A percentile compares a stretch with the other conserved stretches of the same genome.
These are phyloP conservation scores for Cutaneotrichosporon dermatis DNA, from an alignment of 1,284 basidiomycete genomes.

Conservation along the genomic window DNA sequence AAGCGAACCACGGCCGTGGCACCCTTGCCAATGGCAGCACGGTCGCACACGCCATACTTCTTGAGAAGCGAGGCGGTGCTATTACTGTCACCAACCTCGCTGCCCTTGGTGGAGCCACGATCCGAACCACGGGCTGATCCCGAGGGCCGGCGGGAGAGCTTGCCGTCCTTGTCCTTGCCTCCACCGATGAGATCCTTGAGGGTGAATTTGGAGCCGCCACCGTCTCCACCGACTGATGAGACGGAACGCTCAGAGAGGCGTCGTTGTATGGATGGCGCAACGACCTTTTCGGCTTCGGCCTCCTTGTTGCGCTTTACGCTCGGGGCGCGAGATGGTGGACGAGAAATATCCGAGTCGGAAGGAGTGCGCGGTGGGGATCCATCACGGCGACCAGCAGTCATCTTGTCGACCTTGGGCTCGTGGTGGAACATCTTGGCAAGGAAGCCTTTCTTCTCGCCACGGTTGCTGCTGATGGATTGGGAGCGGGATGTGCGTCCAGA, in stretches of 20 bases:
- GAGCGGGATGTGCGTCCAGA: slow-evolving; percentile 11
- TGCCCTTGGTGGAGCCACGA: slow-evolving; percentile 43
- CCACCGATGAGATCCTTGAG: slow-evolving; percentile 71
- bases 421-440: slow-evolving; percentile 49
- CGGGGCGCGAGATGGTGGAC: slow-evolving; percentile 33
- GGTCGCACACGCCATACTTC: slow-evolving; percentile 97
- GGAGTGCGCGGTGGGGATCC: slow-evolving; percentile 41
- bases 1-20: slow-evolving; percentile 94
- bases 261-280: slow-evolving; percentile 15
- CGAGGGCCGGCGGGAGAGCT: slow-evolving; percentile 66
- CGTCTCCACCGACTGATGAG: slow-evolving; percentile 19
- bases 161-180: slow-evolving; percentile 48
- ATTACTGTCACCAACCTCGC: slow-evolving; percentile 38
- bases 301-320: slow-evolving; percentile 29
- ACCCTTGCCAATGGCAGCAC: slow-evolving; percentile 93
- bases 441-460: slow-evolving; percentile 47
- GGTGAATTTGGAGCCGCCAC: slow-evolving; percentile 64
- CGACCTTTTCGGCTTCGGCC: slow-evolving; percentile 9
- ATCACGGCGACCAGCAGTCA: slow-evolving; percentile 20
- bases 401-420: slow-evolving; percentile 33
- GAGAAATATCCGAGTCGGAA: slow-evolving; percentile 34
- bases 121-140: slow-evolving; percentile 55
- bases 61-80: slow-evolving; percentile 58
- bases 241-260: slow-evolving; percentile 26
- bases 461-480: slow-evolving; percentile 21